A percentile compares a stretch with the other conserved stretches of the same genome.
phyloP scores from a whole-genome alignment of 164 flowering plant species.

The Paratinospora sagittata region DNA sequence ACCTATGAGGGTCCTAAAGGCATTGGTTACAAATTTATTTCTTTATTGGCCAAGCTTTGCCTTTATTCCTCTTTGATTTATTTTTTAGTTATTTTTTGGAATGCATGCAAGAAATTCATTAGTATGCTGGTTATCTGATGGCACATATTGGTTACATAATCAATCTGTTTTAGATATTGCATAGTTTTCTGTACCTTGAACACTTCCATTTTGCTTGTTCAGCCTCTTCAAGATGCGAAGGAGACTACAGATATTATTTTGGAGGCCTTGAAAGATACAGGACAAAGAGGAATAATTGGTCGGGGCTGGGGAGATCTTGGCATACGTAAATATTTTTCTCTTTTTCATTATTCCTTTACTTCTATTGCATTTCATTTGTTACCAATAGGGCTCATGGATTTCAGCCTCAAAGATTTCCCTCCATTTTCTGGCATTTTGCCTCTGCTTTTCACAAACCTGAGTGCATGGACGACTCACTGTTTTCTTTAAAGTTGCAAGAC shows the following conservation, averaged over 20 bases:
- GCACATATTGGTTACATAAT: background rate
- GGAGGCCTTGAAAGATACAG: conserved; percentile 71
- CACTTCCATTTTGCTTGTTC: conserved; percentile 15
- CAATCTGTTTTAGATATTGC: background rate
- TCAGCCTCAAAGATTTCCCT: background rate
- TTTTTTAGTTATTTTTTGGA: background rate
- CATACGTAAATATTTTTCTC: conserved; percentile 39
- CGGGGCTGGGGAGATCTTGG: conserved; percentile 96
- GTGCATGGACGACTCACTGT: no score
- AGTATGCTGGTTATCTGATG: background rate
- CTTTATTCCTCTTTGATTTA: background rate
- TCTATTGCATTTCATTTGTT: background rate
- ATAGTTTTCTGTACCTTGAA: background rate
- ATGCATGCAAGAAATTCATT: no score
- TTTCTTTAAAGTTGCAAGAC: background rate
- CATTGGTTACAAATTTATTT: background rate
- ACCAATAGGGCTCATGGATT: no score
- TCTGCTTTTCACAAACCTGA: no score
- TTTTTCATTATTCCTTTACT: background rate
- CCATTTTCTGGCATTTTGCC: no score
- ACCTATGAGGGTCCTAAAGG: no score
- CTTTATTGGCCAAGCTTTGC: background rate
- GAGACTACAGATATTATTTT: conserved; percentile 63
- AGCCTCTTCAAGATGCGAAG: conserved; percentile 90
- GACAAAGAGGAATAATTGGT: conserved; percentile 83